Evolutionary conservation across 2,329 filamentous ascomycete genomes (phyloP).

Genomic region (Septoria petroselini): DNA sequence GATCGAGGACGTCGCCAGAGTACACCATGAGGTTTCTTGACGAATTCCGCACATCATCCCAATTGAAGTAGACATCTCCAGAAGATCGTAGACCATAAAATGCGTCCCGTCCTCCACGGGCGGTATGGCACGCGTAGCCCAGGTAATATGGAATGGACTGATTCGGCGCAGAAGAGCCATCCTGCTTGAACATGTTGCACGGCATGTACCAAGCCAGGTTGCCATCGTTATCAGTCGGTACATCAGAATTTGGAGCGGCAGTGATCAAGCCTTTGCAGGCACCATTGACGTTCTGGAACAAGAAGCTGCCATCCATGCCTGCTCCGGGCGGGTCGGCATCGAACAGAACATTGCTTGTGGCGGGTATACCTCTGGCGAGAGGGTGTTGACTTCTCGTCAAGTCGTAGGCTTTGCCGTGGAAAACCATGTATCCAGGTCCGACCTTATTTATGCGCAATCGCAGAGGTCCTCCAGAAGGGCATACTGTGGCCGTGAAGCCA

Average conservation of each 20-base stretch:
- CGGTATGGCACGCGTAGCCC: conserved; percentile 88
- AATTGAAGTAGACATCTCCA: conserved; percentile 93
- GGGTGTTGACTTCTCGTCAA: conserved; percentile 74
- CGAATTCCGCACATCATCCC: conserved; percentile 86
- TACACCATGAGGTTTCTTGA: conserved; percentile 91
- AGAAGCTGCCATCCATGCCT: conserved; percentile 90
- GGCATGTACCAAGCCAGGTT: conserved; percentile 97
- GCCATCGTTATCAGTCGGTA: conserved; percentile 69
- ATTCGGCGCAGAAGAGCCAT: conserved; percentile 79
- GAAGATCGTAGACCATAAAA: conserved; percentile 71
- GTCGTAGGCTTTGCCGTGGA: conserved; percentile 88
- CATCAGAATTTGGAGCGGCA: conserved; percentile 64
- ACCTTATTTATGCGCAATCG: conserved; percentile 83
- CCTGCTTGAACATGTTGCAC: conserved; percentile 86
- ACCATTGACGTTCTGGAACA: conserved; percentile 98
- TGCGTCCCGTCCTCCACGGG: conserved; percentile 60
- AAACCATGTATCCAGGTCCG: conserved; percentile 82
- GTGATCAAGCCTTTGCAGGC: conserved; percentile 91
- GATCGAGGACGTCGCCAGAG: conserved; percentile 86
- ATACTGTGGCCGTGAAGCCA: conserved; percentile 88
- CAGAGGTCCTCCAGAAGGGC: conserved; percentile 62
- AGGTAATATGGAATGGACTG: conserved; percentile 69
- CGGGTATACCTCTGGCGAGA: conserved; percentile 71
- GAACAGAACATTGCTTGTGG: conserved; percentile 75
- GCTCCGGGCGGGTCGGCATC: conserved; percentile 78